These are phyloP conservation scores for Heterobasidion occidentale DNA, from an alignment of 1,284 basidiomycete genomes.

Conservation along the genomic window DNA sequence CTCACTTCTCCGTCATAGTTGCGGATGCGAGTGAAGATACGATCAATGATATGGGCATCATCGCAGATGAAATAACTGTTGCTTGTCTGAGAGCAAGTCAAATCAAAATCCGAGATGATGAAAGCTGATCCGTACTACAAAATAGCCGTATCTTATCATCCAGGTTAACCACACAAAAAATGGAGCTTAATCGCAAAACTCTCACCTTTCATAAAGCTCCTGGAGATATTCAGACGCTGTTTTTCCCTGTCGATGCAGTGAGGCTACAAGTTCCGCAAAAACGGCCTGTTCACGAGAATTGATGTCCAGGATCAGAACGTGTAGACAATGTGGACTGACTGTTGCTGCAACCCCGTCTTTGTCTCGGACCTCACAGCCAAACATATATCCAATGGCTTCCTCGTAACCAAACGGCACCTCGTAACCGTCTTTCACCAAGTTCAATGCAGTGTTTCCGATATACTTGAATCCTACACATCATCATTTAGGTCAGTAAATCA, in stretches of 20 bases:
- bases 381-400: slow-evolving; percentile 86
- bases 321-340: slow-evolving; percentile 26
- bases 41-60: slow-evolving; percentile 52
- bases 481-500: background rate
- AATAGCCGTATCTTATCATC: slow-evolving; percentile 39
- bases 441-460: slow-evolving; percentile 74
- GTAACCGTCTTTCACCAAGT: slow-evolving; percentile 56
- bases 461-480: slow-evolving; percentile 66
- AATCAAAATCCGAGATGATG: background rate
- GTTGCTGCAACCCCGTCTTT: slow-evolving; percentile 80
- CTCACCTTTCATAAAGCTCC: slow-evolving; percentile 57
- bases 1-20: slow-evolving; percentile 38
- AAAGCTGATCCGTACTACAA: slow-evolving; percentile 31
- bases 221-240: slow-evolving; percentile 51
- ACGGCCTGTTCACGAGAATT: slow-evolving; percentile 32
- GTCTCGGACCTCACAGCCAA: slow-evolving; percentile 68
- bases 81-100: slow-evolving; percentile 42
- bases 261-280: slow-evolving; percentile 60
- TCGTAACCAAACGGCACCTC: slow-evolving; percentile 80
- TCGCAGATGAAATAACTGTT: slow-evolving; percentile 79
- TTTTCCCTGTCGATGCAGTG: slow-evolving; percentile 40
- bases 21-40: slow-evolving; percentile 62
- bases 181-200: background rate
- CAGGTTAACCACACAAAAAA: slow-evolving; percentile 1
- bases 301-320: background rate